Evolutionary conservation across 2,329 filamentous ascomycete species (phyloP), one percentile per base, ranked within the genome.

Genomic region (Pseudocercospora pini-densiflorae): DNA sequence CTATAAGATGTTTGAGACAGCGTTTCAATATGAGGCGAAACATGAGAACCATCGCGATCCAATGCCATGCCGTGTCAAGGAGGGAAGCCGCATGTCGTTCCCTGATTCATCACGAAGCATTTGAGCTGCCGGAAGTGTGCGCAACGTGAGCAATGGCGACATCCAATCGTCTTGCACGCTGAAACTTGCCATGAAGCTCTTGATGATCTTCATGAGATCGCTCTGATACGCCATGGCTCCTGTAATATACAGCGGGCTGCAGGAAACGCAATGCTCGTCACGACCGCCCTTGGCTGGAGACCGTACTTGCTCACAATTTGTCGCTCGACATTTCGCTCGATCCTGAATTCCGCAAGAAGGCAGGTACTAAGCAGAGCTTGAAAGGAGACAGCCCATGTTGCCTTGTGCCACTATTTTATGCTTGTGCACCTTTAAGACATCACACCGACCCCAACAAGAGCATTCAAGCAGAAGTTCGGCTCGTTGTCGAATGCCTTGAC

Each of bases 21-120:
- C 27, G 51, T 55, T 55, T 55, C 51, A 55, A 29, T 55, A 9
- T 19, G 51, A 55, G 24, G 16, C 27, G 27, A 55, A 55, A 55
- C 51, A 55, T 8, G 19, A 51, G 23, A 55, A 55, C 27, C 51
- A 55, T 55, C 24, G 51, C 23, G 24, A 33, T 55, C 51, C 51
- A 55, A 55, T 33, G 51, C 51, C 27, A 27, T n/a, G 51, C 27
- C 27, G 9, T 55, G 27, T 33, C 24, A 33, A 33, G 51, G 51
- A 55, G 14, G 27, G 10, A 10, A 27, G 14, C 8, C 51, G 51
- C 24, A 24, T 27, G 21, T 29, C 51, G 9, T 54, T 29, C 24
- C 21, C 24, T 54, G 51, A n/a, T 54, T 53, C 19, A 23, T 33
- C 31, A 33, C 36, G 14, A 14, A 29, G 16, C 51, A 19, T 49